Percentiles rank a stretch among this genome's conserved stretches.
phyloP scores from a whole-genome alignment of 2,329 filamentous ascomycete genomes.

The Xylogone sp. region DNA sequence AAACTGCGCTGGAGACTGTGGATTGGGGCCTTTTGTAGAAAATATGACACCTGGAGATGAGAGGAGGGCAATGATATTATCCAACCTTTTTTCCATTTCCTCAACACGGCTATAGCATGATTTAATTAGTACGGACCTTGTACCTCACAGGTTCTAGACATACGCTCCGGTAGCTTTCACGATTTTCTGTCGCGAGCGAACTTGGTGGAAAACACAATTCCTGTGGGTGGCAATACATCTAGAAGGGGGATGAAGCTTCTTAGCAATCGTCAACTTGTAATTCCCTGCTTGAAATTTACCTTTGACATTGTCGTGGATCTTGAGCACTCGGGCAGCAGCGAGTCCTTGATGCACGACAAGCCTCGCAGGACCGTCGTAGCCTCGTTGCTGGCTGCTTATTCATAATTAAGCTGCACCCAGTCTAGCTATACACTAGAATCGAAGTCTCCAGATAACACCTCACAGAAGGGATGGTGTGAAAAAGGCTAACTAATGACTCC shows the following conservation, averaged over 20 bases:
- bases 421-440: not conserved
- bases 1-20: not conserved
- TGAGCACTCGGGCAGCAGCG: constrained; percentile 47
- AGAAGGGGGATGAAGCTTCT: constrained; percentile 37
- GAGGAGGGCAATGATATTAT: constrained; percentile 16
- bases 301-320: constrained; percentile 43
- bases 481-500: not conserved
- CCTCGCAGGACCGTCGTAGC: constrained; percentile 40
- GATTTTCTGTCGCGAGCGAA: constrained; percentile 43
- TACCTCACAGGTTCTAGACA: constrained; percentile 14
- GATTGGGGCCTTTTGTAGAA: not conserved
- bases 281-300: constrained; percentile 39
- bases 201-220: constrained; percentile 39
- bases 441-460: not conserved
- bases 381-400: not conserved
- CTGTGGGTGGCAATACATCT: constrained; percentile 49
- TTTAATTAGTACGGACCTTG: not conserved
- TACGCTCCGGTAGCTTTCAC: constrained; percentile 41
- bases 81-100: constrained; percentile 29
- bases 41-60: constrained; percentile 2
- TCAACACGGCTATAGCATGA: constrained; percentile 22
- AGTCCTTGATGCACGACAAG: constrained; percentile 50
- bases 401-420: not conserved
- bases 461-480: not conserved
- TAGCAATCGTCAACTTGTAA: not conserved